These are phyloP conservation scores for Fusarium sp. DNA, from an alignment of 2,329 filamentous ascomycete genomes.

Conservation along the genomic window DNA sequence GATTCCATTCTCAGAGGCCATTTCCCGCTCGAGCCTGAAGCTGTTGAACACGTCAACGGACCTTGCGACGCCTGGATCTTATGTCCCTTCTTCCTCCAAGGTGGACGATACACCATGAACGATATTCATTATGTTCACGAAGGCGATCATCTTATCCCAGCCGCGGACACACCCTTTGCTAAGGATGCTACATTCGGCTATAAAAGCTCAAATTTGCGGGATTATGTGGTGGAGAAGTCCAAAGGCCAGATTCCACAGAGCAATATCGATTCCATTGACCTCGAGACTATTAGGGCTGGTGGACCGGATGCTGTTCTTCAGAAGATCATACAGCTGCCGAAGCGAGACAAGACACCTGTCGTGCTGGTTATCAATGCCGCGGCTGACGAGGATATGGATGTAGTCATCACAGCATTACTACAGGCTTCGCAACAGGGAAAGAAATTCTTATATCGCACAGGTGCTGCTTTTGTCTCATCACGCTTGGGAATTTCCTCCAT, in stretches of 20 bases:
- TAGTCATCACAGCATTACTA: conserved; percentile 63
- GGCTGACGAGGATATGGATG: conserved; percentile 66
- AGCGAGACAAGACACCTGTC: conserved; percentile 47
- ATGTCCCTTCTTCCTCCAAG: conserved; percentile 70
- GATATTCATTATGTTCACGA: conserved; percentile 70
- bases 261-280: conserved; percentile 57
- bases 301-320: conserved; percentile 57
- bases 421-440: conserved; percentile 49
- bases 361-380: conserved; percentile 64
- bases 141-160: conserved; percentile 54
- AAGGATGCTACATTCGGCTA: conserved; percentile 70
- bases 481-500: conserved; percentile 64
- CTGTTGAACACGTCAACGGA: conserved; percentile 62
- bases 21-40: conserved; percentile 67
- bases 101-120: conserved; percentile 67
- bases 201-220: conserved; percentile 59
- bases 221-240: conserved; percentile 66
- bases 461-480: conserved; percentile 59
- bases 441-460: conserved; percentile 55
- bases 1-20: conserved; percentile 69
- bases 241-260: conserved; percentile 55
- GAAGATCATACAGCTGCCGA: conserved; percentile 52
- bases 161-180: conserved; percentile 66
- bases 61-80: conserved; percentile 65
- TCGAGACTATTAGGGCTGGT: conserved; percentile 61